A percentile compares a stretch with the other conserved stretches of the same genome.
phyloP scores from a whole-genome alignment of 495 filamentous ascomycete species.

The Podospora sp. region DNA sequence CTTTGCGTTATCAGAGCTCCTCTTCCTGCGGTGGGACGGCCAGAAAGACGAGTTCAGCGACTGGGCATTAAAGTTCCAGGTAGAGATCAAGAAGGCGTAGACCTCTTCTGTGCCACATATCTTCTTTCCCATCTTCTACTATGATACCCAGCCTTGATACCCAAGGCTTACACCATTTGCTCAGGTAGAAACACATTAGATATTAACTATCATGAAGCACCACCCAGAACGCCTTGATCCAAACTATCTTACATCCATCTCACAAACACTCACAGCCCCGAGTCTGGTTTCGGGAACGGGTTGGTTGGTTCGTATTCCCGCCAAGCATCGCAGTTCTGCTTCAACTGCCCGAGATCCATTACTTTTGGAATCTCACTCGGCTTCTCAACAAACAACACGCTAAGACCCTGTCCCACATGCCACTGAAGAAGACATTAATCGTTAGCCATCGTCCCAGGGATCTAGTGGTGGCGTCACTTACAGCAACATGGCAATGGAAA shows the following conservation, averaged over 20 bases:
- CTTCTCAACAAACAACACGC: slow-evolving; percentile 50
- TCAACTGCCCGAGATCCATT: slow-evolving; percentile 17
- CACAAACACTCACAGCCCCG: not conserved
- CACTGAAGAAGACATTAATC: slow-evolving; percentile 29
- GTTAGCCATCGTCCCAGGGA: not conserved
- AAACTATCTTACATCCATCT: not conserved
- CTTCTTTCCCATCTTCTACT: not conserved
- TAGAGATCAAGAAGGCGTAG: slow-evolving; percentile 47
- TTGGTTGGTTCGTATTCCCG: slow-evolving; percentile 14
- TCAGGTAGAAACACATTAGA: no score
- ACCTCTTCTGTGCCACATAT: not conserved
- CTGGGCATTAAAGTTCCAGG: slow-evolving; percentile 52
- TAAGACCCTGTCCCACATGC: slow-evolving; percentile 47
- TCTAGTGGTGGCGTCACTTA: not conserved
- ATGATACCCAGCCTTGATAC: no score
- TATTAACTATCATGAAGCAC: not conserved
- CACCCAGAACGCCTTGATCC: not conserved
- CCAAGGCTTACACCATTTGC: no score
- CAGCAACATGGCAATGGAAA: slow-evolving; percentile 57
- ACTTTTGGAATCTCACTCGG: slow-evolving; percentile 13
- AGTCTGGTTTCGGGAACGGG: slow-evolving; percentile 13
- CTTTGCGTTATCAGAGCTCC: slow-evolving; percentile 49
- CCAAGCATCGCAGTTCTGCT: slow-evolving; percentile 26
- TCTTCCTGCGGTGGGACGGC: slow-evolving; percentile 46
- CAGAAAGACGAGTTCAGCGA: slow-evolving; percentile 51